Evolutionary conservation across 805 yeast species (phyloP), one percentile per base, ranked within the genome.

Genomic region (Kuraishia ogatae): DNA sequence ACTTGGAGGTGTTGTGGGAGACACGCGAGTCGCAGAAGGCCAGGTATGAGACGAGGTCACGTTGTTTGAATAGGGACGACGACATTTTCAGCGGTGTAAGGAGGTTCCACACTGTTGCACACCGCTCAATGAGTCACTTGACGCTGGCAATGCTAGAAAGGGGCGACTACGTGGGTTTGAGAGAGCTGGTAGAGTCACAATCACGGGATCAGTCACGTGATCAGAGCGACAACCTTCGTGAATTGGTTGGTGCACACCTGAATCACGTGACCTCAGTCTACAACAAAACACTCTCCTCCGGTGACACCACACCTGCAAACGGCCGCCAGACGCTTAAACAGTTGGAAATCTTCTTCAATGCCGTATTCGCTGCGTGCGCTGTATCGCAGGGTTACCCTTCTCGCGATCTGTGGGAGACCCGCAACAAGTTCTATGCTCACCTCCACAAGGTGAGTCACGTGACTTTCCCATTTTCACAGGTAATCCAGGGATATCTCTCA

Each of bases 1-100:
- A 88, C 62, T 74, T 92, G 64, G 97, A 90, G 66, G 73, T 77
- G 23, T 64, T 90, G 49, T 90, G 89, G 85, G 75, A 78, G 69
- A 71, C 22, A 73, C 71, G 28, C 17, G 43, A 35, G 43, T 5
- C 43, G 4, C 82, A 80, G 35, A 61, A 65, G 20, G 60, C 55
- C 39, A 58, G 62, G 53, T 69, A 64, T 60, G 59, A 61, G 46
- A 58, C 55, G 20, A 56, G 65, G 6, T 59, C 57, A 5, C 65
- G 61, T 48, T 60, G 59, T 50, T 47, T 51, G 8, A 55, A 54
- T 7, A 62, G 60, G 5, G 62, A 59, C 52, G 78, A 79, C 61
- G 72, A 73, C 54, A 71, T 79, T 19, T 79, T 79, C 57, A 63
- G 70, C 22, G 82, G 82, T 2, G 62, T 79, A 20, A 68, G 78